These are phyloP conservation scores for Platanthera guangdongensis DNA, from an alignment of 106 monocot genomes.

Conservation along the genomic window DNA sequence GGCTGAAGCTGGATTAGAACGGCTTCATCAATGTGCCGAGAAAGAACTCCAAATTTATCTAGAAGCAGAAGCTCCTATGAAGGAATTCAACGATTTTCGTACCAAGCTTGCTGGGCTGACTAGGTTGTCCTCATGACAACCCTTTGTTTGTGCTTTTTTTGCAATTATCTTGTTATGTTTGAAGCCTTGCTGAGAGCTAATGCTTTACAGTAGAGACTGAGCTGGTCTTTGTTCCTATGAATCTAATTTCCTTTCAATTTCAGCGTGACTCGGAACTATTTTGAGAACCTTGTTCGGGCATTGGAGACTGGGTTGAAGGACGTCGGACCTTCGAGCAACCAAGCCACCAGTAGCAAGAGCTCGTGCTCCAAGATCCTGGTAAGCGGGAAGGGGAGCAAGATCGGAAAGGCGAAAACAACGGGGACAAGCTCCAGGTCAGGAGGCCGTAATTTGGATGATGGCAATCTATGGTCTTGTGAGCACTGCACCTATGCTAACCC, in stretches of 20 bases:
- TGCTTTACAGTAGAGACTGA: too few relatives aligned
- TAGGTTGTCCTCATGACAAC: constrained; percentile 32
- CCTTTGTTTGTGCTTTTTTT: too few relatives aligned
- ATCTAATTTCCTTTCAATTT: background rate
- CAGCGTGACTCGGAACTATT: constrained; percentile 98
- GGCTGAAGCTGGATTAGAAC: constrained; percentile 92
- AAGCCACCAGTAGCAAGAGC: constrained; percentile 50
- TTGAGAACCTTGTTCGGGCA: constrained; percentile 88
- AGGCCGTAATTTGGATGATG: constrained; percentile 28
- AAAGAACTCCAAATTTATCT: constrained; percentile 83
- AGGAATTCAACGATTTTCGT: constrained; percentile 79
- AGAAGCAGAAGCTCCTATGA: constrained; percentile 46
- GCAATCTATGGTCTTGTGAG: constrained; percentile 55
- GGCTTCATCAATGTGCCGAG: constrained; percentile 96
- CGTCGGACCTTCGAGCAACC: constrained; percentile 51
- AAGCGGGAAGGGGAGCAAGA: constrained; percentile 39
- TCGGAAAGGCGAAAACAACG: constrained; percentile 32
- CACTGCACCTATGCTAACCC: constrained; percentile 60
- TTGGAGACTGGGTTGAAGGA: constrained; percentile 85
- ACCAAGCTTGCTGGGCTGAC: constrained; percentile 89
- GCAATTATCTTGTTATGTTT: too few relatives aligned
- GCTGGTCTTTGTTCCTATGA: too few relatives aligned
- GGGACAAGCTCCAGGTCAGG: constrained; percentile 27
- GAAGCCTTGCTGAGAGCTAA: too few relatives aligned
- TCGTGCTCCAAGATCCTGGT: constrained; percentile 30